phyloP scores from a whole-genome alignment of 192 early-diverging fungal genomes.

The Radiomyces spectabilis region DNA sequence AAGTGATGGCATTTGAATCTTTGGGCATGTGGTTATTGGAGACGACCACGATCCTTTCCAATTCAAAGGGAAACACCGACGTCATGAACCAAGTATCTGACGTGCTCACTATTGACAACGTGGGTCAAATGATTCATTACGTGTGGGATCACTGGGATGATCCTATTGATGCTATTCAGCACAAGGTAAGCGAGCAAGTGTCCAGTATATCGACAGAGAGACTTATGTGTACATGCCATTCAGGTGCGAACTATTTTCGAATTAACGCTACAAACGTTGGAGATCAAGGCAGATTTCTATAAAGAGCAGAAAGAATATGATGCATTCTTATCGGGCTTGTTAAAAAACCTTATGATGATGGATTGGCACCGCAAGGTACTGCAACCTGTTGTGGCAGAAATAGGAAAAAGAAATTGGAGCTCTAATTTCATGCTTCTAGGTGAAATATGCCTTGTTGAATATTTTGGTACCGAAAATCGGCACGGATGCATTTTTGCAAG shows the following conservation, averaged over 20 bases:
- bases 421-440: conserved; percentile 1
- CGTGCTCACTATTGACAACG: conserved; percentile 24
- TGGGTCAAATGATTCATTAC: conserved; percentile 60
- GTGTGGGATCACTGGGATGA: conserved; percentile 85
- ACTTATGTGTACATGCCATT: no score
- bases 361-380: conserved; percentile 75
- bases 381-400: no score
- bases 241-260: conserved; percentile 60
- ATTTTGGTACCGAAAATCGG: conserved; percentile 47
- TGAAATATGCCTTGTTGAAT: conserved; percentile 72
- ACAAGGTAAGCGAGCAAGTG: conserved; percentile 57
- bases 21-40: conserved; percentile 65
- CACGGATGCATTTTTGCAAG: conserved; percentile 41
- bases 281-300: conserved; percentile 18
- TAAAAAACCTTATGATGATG: conserved; percentile 62
- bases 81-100: conserved; percentile 11
- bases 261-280: conserved; percentile 57
- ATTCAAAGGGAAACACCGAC: neutral
- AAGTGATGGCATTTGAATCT: conserved; percentile 66
- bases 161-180: conserved; percentile 73
- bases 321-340: conserved; percentile 47
- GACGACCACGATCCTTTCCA: conserved; percentile 29
- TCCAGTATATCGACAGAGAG: no score
- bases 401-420: neutral
- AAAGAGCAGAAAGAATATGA: conserved; percentile 19